Percentiles rank a stretch among this genome's conserved stretches.
Conservation (phyloP, 78 protist genomes). For the Acrasis kona region DNA sequence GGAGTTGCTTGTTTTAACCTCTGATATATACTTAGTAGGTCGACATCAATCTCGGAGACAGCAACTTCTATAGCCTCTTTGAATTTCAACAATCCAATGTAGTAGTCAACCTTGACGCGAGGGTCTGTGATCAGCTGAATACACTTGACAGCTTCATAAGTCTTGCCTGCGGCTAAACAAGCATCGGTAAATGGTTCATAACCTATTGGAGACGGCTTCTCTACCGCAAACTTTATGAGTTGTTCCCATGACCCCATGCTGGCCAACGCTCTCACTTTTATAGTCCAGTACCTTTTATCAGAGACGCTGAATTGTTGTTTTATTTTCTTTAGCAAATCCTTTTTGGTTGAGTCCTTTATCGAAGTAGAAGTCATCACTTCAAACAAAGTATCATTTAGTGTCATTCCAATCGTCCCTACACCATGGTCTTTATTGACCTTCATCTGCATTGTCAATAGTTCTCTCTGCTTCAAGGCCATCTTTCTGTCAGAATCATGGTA, state of each 20-base stretch:
- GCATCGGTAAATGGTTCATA: background rate
- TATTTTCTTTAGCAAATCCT: background rate
- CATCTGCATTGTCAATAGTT: background rate
- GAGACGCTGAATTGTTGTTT: background rate
- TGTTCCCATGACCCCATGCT: background rate
- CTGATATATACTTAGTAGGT: no score
- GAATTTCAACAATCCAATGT: background rate
- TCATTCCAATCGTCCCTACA: background rate
- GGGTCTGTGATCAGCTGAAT: background rate
- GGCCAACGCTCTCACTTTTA: background rate
- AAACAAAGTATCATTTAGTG: background rate
- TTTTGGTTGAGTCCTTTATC: background rate
- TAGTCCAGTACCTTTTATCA: background rate
- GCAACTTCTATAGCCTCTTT: background rate
- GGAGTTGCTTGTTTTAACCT: no score
- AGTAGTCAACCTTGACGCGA: background rate
- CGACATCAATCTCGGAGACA: background rate
- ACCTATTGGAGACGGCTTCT: background rate
- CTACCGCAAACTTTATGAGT: background rate
- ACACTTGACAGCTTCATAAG: background rate
- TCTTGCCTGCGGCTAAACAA: background rate
- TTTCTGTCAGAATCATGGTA: background rate
- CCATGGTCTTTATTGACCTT: background rate
- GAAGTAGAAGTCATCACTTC: background rate
- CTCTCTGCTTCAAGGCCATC: background rate